Evolutionary conservation across 345 rosid species (phyloP).

Genomic region (Salix caprea): DNA sequence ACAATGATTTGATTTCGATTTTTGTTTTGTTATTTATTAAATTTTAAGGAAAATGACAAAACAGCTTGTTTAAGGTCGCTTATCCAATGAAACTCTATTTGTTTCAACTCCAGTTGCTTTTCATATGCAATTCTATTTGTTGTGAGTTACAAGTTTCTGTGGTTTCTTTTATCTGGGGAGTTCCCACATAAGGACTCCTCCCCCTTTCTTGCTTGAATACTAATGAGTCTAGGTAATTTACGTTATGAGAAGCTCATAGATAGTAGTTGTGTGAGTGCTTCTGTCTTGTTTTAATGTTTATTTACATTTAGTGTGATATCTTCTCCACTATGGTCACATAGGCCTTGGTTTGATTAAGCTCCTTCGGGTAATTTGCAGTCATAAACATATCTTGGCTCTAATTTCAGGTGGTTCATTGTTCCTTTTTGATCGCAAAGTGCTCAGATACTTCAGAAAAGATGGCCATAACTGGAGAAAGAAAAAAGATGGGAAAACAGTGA

Average conservation of each 20-base stretch:
- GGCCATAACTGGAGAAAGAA: conserved; percentile 98
- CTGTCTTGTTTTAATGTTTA: not conserved
- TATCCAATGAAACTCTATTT: not conserved
- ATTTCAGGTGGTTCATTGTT: conserved; percentile 84
- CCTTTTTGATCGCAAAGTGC: conserved; percentile 79
- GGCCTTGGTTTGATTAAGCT: not conserved
- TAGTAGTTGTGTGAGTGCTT: not conserved
- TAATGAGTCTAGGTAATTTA: not conserved
- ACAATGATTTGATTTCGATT: not conserved
- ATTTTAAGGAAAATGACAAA: not conserved
- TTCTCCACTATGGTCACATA: not conserved
- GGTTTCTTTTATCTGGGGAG: not conserved
- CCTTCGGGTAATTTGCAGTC: not conserved
- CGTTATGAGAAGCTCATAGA: not conserved
- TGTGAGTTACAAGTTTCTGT: not conserved
- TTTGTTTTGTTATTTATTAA: not conserved
- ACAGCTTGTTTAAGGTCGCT: not conserved
- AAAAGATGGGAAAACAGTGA: conserved; percentile 84
- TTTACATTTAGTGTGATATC: not conserved
- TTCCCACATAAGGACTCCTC: not conserved
- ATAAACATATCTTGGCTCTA: not conserved
- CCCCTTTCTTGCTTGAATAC: not conserved
- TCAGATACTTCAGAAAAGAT: conserved; percentile 90
- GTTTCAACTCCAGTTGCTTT: not conserved
- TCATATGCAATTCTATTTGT: not conserved